Base-by-base conservation (phyloP, 805 yeast species). In the Candida sonorensis region DNA sequence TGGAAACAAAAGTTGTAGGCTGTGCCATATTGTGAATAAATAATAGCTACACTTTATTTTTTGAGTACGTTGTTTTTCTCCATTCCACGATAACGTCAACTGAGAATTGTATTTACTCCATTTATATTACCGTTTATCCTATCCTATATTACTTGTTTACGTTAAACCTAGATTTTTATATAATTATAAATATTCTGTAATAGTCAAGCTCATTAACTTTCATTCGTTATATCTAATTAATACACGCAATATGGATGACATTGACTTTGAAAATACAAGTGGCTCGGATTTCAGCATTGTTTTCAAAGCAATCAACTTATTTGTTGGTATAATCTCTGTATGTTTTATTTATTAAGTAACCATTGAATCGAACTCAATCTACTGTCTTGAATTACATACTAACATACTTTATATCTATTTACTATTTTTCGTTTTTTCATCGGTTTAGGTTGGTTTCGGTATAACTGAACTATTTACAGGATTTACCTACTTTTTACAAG, bases 251-350 rank as follows among this genome's bases (percentile, higher is more conserved):
- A 53, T 53, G 59, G 59, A 53, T 19, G 46, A 43, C 38, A 67
- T 69, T 64, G 66, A 62, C 46, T 61, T 67, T 34, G 75, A 68
- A 38, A 50, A 59, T 26, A 48, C 65, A 7, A 51, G 54, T 31
- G 68, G 67, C 4, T 58, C 55, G 34, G 75, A 71, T 41, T 57
- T 64, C 30, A 55, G 61, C 31, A 62, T 65, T 7, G 65, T 60
- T 13, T 75, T 74, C 51, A 69, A 62, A 37, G 63, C 62, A 10
- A 66, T 69, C 38, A 80, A 80, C 48, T 45, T 80, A 30, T 46
- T 64, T 1, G 77, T 79, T 18, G 80, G 81, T 4, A 64, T 63
- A 1, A 44, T 75, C 25, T 45, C 77, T 3, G 78, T 75, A 60
- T 28, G 77, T 60, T 28, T 22, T 7, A 14, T 11, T 11, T 9